phyloP scores from a whole-genome alignment of 306 rosid species.

The Pueraria montana region DNA sequence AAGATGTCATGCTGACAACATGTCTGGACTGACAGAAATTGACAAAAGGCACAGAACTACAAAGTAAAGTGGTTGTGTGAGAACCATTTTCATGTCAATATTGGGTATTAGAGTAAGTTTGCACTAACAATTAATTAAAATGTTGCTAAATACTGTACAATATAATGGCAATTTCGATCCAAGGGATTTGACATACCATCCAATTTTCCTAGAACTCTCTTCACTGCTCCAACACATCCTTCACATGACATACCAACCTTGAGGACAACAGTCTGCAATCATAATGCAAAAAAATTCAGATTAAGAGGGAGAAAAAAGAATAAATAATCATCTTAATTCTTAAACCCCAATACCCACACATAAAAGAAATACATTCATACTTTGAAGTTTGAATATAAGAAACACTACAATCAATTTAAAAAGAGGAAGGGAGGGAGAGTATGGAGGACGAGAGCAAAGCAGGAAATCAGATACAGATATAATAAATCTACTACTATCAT shows the following conservation, averaged over 20 bases:
- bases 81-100: background rate
- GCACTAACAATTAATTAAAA: slow-evolving; percentile 15
- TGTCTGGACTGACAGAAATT: slow-evolving; percentile 1
- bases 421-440: background rate
- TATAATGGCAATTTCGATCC: background rate
- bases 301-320: background rate
- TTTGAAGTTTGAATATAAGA: slow-evolving; percentile 1
- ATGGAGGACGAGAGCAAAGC: background rate
- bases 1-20: background rate
- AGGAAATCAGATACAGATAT: background rate
- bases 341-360: background rate
- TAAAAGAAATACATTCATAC: slow-evolving; percentile 19
- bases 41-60: background rate
- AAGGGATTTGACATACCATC: slow-evolving; percentile 66
- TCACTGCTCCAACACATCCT: slow-evolving; percentile 97
- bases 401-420: background rate
- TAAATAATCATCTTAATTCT: background rate
- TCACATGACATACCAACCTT: slow-evolving; percentile 98
- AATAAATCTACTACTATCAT: background rate
- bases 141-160: background rate
- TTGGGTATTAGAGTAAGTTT: slow-evolving; percentile 8
- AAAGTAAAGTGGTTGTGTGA: background rate
- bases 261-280: slow-evolving; percentile 82
- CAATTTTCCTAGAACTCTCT: slow-evolving; percentile 90
- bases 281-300: slow-evolving; percentile 9